Conservation (phyloP, 169 alveolate genomes). For the Neospora caninum region DNA sequence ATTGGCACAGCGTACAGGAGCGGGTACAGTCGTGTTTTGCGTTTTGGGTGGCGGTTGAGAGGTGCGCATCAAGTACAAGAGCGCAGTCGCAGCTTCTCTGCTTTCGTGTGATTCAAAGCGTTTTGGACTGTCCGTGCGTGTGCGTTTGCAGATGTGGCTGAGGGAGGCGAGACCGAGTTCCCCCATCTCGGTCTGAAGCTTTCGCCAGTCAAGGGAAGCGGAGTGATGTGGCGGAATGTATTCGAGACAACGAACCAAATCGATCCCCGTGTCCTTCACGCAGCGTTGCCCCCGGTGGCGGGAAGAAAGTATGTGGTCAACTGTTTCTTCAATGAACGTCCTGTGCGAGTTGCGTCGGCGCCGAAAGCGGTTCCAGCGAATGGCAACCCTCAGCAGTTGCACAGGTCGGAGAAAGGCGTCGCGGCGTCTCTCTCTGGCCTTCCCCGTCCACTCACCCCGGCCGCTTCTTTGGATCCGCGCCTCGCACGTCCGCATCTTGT, state of each 20-base stretch:
- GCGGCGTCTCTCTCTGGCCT: background rate
- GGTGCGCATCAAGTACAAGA: no score
- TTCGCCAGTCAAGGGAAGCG: conserved; percentile 61
- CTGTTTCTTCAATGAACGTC: conserved; percentile 62
- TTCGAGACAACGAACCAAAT: background rate
- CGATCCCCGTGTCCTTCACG: conserved; percentile 64
- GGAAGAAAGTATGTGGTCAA: conserved; percentile 71
- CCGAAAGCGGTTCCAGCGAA: background rate
- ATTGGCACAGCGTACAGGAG: background rate
- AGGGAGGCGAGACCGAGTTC: conserved; percentile 66
- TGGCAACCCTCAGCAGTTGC: conserved; percentile 1
- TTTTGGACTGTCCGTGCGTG: background rate
- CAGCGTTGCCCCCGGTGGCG: conserved; percentile 59
- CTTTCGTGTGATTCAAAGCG: no score
- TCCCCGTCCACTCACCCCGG: no score
- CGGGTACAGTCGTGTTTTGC: background rate
- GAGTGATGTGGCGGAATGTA: conserved; percentile 59
- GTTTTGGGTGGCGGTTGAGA: no score
- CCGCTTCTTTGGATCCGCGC: no score
- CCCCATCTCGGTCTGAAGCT: conserved; percentile 59
- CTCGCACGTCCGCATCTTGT: no score
- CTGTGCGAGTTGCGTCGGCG: background rate
- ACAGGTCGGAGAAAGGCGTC: background rate
- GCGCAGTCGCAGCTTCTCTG: no score
- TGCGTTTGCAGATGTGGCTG: conserved; percentile 51